Base-by-base conservation (phyloP, 257 asterid species). In the Hygrophila difformis region DNA sequence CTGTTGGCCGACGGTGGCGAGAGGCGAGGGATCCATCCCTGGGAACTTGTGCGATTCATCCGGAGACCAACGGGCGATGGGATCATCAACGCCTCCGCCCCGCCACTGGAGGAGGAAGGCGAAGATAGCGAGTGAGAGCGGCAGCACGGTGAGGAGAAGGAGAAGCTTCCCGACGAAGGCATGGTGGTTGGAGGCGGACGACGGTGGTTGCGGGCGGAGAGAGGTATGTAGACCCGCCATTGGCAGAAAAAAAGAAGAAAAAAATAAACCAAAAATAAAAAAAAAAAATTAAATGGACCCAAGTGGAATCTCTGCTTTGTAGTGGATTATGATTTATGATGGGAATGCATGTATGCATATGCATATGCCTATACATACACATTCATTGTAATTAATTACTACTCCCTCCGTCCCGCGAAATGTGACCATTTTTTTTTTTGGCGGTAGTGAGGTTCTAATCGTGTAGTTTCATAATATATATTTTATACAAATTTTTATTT, bases 81-180 rank as follows among this genome's bases (percentile, higher is more conserved):
- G 85, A 65, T 80, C 82, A 24, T 76, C 76, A 40, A 87, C 64
- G 33, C 69, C 84, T 20, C 91, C 88, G 28, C 92, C 93, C 9
- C 79, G 81, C 97, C 97, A 87, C 69, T 80, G 97, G 26, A 87
- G 87, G 56, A 76, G 13, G 55, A 78, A 87, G 7, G 95, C 93
- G 52, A 80, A 78, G 26, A 67, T 23, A 12, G 97, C 91, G 10
- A 87, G 93, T 6, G 85, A 60, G 37, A 80, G 57, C 1, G 77
- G 82, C 44, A 87, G 77, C 33, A 79, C 9, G 21, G 95, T 74
- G 13, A 87, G 80, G 16, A 80, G 72, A 41, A 77, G 67, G 18
- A 87, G 49, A 7, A 80, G 69, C 56, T 62, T 74, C 12, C 69
- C 62, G 8, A 61, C 17, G 67, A 69, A 73, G 57, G 71, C 55